These are phyloP conservation scores for Pseudogymnoascus destructans DNA, from an alignment of 2,329 filamentous ascomycete species.

Conservation along the genomic window DNA sequence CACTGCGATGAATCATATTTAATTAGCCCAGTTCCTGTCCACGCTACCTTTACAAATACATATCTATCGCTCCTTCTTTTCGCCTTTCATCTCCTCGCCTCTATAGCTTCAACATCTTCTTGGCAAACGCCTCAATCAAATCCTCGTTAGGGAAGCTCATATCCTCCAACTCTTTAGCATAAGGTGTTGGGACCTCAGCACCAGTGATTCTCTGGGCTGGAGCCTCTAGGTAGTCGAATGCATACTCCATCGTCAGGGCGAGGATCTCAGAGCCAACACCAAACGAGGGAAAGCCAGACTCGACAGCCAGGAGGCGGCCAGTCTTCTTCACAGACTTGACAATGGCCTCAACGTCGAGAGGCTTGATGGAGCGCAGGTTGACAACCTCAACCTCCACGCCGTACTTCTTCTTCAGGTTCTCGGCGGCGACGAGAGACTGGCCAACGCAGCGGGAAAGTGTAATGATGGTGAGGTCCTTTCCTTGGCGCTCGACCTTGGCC, in stretches of 20 bases:
- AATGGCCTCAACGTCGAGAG: constrained; percentile 87
- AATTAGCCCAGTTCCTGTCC: constrained; percentile 7
- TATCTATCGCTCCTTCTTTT: constrained; percentile 1
- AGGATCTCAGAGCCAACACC: constrained; percentile 89
- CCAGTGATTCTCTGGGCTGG: constrained; percentile 90
- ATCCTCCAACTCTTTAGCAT: constrained; percentile 84
- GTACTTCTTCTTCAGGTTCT: constrained; percentile 90
- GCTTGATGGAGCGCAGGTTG: constrained; percentile 96
- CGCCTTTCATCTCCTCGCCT: constrained; percentile 10
- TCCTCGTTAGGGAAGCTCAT: constrained; percentile 88
- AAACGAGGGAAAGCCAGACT: constrained; percentile 92
- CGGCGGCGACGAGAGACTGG: constrained; percentile 76
- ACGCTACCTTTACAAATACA: constrained; percentile 8
- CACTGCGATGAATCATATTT: constrained; percentile 6
- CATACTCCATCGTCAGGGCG: constrained; percentile 92
- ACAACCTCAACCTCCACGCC: constrained; percentile 92
- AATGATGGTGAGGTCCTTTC: constrained; percentile 93
- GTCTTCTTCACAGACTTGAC: constrained; percentile 99
- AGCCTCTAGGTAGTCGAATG: constrained; percentile 91
- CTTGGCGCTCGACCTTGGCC: constrained; percentile 94
- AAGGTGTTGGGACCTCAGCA: constrained; percentile 93
- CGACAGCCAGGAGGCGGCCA: constrained; percentile 75
- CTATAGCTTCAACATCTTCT: constrained; percentile 76
- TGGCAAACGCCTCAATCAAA: constrained; percentile 76
- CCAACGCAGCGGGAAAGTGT: constrained; percentile 91